These are phyloP conservation scores for Colletotrichum chrysophilum DNA, from an alignment of 2,329 filamentous ascomycete genomes.

Conservation along the genomic window DNA sequence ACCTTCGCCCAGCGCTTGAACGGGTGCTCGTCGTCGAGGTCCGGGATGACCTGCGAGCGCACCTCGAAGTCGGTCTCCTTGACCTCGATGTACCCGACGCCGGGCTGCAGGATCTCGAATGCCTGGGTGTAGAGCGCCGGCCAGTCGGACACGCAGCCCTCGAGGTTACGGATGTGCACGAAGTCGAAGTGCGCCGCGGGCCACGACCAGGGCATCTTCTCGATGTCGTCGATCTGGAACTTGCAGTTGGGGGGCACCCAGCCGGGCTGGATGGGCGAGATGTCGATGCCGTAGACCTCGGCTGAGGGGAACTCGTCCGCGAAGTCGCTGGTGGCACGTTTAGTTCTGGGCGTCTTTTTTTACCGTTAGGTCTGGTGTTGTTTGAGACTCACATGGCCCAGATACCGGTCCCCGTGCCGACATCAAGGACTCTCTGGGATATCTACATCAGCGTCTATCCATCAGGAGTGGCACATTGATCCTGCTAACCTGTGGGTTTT, in stretches of 20 bases:
- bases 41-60: conserved; percentile 14
- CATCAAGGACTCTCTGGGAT: too few relatives aligned
- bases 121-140: conserved; percentile 33
- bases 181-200: conserved; percentile 58
- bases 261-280: conserved; percentile 60
- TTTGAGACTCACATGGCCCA: too few relatives aligned
- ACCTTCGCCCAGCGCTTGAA: conserved; percentile 29
- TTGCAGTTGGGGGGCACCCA: conserved; percentile 66
- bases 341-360: too few relatives aligned
- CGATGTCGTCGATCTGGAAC: conserved; percentile 69
- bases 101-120: conserved; percentile 51
- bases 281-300: conserved; percentile 54
- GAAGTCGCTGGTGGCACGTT: conserved; percentile 45
- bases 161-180: conserved; percentile 61
- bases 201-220: conserved; percentile 51
- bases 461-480: too few relatives aligned
- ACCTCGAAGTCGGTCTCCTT: background rate
- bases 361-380: too few relatives aligned
- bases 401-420: too few relatives aligned
- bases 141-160: conserved; percentile 60
- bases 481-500: too few relatives aligned
- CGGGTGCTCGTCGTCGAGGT: conserved; percentile 1
- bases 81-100: conserved; percentile 34
- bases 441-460: too few relatives aligned
- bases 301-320: conserved; percentile 47